These are phyloP conservation scores for Saccharomyces hybrid DNA, from an alignment of 1,139 yeast species.

Conservation along the genomic window DNA sequence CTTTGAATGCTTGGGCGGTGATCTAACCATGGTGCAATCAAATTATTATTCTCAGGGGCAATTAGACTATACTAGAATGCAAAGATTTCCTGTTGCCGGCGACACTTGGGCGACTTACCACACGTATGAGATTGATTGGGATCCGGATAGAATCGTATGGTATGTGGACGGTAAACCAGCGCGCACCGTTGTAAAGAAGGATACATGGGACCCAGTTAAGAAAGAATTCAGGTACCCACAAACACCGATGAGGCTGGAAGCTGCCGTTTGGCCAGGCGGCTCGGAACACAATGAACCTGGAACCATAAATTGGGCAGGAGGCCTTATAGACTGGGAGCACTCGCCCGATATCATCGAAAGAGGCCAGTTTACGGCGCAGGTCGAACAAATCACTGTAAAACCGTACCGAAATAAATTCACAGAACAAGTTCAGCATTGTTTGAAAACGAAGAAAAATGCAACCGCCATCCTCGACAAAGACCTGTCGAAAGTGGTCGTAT, in stretches of 20 bases:
- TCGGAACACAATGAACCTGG: constrained; percentile 55
- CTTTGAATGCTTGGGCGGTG: constrained; percentile 74
- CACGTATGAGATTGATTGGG: constrained; percentile 78
- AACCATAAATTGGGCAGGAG: constrained; percentile 93
- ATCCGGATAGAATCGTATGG: constrained; percentile 66
- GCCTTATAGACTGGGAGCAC: constrained; percentile 63
- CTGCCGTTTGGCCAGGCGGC: constrained; percentile 94
- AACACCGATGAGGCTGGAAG: constrained; percentile 80
- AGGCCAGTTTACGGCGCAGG: constrained; percentile 25
- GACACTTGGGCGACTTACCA: constrained; percentile 63
- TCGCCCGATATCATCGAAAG: constrained; percentile 25
- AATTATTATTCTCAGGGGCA: constrained; percentile 76
- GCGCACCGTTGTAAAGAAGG: constrained; percentile 57
- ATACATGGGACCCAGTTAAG: constrained; percentile 42
- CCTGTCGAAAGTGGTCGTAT: background rate
- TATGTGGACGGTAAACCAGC: constrained; percentile 56
- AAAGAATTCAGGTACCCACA: constrained; percentile 57
- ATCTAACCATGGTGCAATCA: constrained; percentile 57
- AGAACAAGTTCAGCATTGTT: constrained; percentile 6
- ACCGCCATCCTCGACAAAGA: constrained; percentile 1
- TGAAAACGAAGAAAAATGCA: constrained; percentile 1
- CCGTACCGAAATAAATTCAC: constrained; percentile 21
- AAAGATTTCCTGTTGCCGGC: constrained; percentile 32
- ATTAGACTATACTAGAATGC: constrained; percentile 54
- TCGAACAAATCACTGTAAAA: constrained; percentile 17